phyloP scores from a whole-genome alignment of 345 rosid species.

The thale cress (Arabidopsis thaliana) region TAIR10.1 NC_003076.8:2866501-2867000 shows the following conservation, averaged over 20 bases:
- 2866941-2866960: slow-evolving; percentile 40
- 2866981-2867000: slow-evolving; percentile 82
- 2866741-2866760: neutral
- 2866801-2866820: neutral
- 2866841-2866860: neutral
- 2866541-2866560: neutral
- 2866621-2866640: neutral
- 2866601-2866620: neutral
- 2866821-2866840: slow-evolving; percentile 2
- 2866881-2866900: slow-evolving; percentile 48
- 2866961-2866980: slow-evolving; percentile 53
- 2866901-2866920: slow-evolving; percentile 45
- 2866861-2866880: slow-evolving; percentile 59
- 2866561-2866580: neutral
- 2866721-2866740: neutral
- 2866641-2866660: neutral
- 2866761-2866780: neutral
- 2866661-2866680: neutral
- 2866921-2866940: slow-evolving; percentile 50
- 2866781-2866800: neutral
- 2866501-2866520: neutral
- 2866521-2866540: neutral
- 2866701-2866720: neutral
- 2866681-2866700: neutral
- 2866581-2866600: neutral